A percentile compares a stretch with the other conserved stretches of the same genome.
Conservation (phyloP, 179 eudicot species). For the Corrigiola litoralis region DNA sequence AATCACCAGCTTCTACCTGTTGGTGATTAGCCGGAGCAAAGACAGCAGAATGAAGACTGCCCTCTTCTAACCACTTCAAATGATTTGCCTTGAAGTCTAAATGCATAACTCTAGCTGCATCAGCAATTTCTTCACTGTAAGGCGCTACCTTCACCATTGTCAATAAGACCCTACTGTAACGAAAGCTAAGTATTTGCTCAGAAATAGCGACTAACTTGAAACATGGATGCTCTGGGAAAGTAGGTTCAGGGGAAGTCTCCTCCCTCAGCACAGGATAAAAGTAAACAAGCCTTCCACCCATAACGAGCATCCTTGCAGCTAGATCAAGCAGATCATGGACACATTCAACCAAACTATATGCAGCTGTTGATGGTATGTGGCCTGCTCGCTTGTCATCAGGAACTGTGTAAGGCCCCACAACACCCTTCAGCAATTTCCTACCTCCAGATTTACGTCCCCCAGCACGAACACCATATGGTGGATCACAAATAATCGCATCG, state of each 20-base stretch:
- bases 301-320: slow-evolving; percentile 84
- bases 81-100: slow-evolving; percentile 82
- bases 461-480: slow-evolving; percentile 98
- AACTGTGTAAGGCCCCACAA: slow-evolving; percentile 72
- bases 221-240: slow-evolving; percentile 92
- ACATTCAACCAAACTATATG: slow-evolving; percentile 91
- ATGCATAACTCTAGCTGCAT: slow-evolving; percentile 62
- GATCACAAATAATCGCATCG: slow-evolving; percentile 96
- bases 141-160: slow-evolving; percentile 86
- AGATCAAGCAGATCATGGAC: slow-evolving; percentile 91
- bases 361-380: slow-evolving; percentile 95
- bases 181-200: slow-evolving; percentile 84
- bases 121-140: slow-evolving; percentile 64
- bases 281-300: slow-evolving; percentile 90
- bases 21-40: slow-evolving; percentile 56
- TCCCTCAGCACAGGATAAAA: slow-evolving; percentile 89
- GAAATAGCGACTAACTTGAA: slow-evolving; percentile 66
- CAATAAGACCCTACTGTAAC: slow-evolving; percentile 81
- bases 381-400: slow-evolving; percentile 90
- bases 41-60: slow-evolving; percentile 89
- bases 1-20: slow-evolving; percentile 33
- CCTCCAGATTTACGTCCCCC: slow-evolving; percentile 99
- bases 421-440: slow-evolving; percentile 85
- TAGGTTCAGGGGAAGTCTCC: slow-evolving; percentile 49
- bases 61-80: slow-evolving; percentile 91